Base-by-base conservation (phyloP, 805 yeast species). In the Hanseniaspora nectarophila region DNA sequence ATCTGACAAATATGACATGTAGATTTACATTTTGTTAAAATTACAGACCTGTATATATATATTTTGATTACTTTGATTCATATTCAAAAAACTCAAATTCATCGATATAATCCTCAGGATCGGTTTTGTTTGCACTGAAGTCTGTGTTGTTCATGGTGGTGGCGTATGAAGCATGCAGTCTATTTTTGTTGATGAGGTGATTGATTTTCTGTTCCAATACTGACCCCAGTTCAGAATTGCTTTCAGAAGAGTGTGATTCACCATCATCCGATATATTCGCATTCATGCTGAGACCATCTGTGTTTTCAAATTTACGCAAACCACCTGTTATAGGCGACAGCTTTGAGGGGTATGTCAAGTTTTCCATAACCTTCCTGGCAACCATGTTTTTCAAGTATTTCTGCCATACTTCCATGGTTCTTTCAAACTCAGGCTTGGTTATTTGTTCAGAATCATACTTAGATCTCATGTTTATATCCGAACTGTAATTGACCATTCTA, bases 1-100 rank as follows among this genome's bases (percentile, higher is more conserved):
- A 33, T 40, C 21, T 15, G 53, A 49, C 18, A 49, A 49, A 28
- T 49, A 49, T n/a, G 32, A 42, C 29, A 23, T 49, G 46, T 49
- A 49, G 33, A 38, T 45, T 20, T n/a, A n/a, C n/a, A 7, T 3
- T 20, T 16, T 33, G 16, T 33, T 15, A 33, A 18, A n/a, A 7
- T 35, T 35, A n/a, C 6, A 35, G n/a, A 18, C 21, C 28, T 26
- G 5, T 8, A 5, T 8, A 26, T 5, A 5, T 18, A 20, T 34
- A 5, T 3, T 34, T 15, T 34, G 9, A 24, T 24, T 26, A 2
- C 5, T 26, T 40, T 1, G 2, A 7, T 5, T 26, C 15, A 4
- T 13, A n/a, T 38, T 21, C n/a, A 20, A 8, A 29, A 12, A 10
- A 26, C 5, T 42, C 31, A 8, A 16, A 16, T 23, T 26, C 45